Evolutionary conservation across 345 rosid species (phyloP).

Genomic region (Noccaea bulbosa): DNA sequence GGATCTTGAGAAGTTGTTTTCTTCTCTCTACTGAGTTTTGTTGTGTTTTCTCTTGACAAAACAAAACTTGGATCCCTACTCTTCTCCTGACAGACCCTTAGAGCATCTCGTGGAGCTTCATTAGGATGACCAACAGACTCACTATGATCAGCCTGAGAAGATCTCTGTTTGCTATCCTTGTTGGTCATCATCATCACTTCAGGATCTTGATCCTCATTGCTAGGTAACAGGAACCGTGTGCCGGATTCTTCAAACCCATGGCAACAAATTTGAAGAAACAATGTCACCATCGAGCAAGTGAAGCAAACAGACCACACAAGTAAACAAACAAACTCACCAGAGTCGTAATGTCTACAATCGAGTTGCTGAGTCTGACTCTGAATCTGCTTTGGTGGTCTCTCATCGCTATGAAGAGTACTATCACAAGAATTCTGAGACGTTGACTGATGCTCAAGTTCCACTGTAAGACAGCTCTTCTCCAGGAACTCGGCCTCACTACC

Average conservation of each 20-base stretch:
- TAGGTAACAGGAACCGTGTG: conserved; percentile 55
- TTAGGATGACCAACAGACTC: conserved; percentile 37
- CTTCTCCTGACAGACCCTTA: conserved; percentile 35
- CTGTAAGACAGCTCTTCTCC: conserved; percentile 65
- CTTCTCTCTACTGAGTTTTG: conserved; percentile 23
- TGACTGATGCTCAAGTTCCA: conserved; percentile 62
- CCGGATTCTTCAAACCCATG: conserved; percentile 59
- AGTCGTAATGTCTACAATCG: conserved; percentile 47
- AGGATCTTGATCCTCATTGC: conserved; percentile 54
- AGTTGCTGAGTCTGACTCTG: conserved; percentile 38
- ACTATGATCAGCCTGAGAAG: conserved; percentile 29
- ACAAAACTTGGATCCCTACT: background rate
- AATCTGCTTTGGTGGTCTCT: conserved; percentile 35
- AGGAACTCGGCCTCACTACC: conserved; percentile 45
- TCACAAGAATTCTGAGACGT: conserved; percentile 46
- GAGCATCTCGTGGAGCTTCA: conserved; percentile 10
- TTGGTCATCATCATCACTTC: conserved; percentile 45
- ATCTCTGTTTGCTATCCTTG: conserved; percentile 45
- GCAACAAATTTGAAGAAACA: conserved; percentile 54
- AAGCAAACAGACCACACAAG: conserved; percentile 57
- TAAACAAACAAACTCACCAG: conserved; percentile 63
- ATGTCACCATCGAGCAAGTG: conserved; percentile 44
- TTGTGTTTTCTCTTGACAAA: background rate
- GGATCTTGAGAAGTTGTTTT: background rate
- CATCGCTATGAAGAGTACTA: conserved; percentile 45